These are phyloP conservation scores for Fraxinus quadrangulata DNA, from an alignment of 257 asterid species.

Conservation along the genomic window DNA sequence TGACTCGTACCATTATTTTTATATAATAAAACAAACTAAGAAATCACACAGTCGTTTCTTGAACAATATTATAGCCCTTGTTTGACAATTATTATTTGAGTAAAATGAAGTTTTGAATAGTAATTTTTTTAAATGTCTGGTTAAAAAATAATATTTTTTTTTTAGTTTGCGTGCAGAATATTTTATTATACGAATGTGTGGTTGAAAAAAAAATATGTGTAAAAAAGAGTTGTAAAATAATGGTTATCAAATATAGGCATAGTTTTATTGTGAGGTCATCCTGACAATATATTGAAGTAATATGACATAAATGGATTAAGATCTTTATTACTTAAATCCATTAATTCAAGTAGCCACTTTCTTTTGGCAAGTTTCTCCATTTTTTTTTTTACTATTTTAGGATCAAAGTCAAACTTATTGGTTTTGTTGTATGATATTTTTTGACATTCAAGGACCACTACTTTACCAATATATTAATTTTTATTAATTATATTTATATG, in stretches of 20 bases:
- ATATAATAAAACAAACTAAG: not conserved
- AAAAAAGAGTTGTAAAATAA: too few relatives aligned
- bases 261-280: constrained; percentile 27
- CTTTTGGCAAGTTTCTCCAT: not conserved
- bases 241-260: too few relatives aligned
- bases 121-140: too few relatives aligned
- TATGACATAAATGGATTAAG: constrained; percentile 1
- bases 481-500: too few relatives aligned
- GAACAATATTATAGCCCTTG: not conserved
- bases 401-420: not conserved
- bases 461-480: not conserved
- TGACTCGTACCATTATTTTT: constrained; percentile 5
- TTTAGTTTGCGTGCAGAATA: too few relatives aligned
- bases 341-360: not conserved
- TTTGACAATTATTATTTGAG: too few relatives aligned
- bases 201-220: too few relatives aligned
- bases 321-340: not conserved
- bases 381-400: not conserved
- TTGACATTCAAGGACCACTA: not conserved
- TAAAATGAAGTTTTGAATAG: too few relatives aligned
- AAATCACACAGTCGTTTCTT: not conserved
- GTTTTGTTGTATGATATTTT: not conserved
- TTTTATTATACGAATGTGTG: too few relatives aligned
- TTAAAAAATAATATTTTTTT: too few relatives aligned
- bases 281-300: constrained; percentile 31